Conservation (phyloP, 1,284 basidiomycete species). For the Inonotus hispidus region DNA sequence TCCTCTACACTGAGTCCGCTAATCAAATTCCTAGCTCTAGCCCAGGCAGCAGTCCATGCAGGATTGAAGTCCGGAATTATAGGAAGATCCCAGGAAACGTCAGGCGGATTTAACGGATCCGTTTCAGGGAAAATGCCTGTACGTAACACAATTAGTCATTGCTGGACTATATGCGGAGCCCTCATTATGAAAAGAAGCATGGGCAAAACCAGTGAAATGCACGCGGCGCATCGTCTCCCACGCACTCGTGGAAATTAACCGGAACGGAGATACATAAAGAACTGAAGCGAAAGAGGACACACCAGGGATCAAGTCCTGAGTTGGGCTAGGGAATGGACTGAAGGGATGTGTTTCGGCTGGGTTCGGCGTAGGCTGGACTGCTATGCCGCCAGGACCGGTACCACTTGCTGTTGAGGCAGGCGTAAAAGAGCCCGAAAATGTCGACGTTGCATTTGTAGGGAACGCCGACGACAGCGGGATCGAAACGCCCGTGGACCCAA, state of each 20-base stretch:
- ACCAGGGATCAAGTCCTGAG: not conserved
- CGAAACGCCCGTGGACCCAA: slow-evolving; percentile 14
- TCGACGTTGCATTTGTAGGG: slow-evolving; percentile 7
- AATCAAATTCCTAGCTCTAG: slow-evolving; percentile 35
- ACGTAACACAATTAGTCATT: not conserved
- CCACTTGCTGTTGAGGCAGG: slow-evolving; percentile 11
- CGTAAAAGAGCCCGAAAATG: slow-evolving; percentile 9
- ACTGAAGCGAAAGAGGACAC: not conserved
- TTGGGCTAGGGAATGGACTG: slow-evolving; percentile 15
- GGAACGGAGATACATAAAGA: not conserved
- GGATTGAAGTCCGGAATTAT: slow-evolving; percentile 44
- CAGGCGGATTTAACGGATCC: slow-evolving; percentile 41
- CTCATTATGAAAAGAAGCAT: not conserved
- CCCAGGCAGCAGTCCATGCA: slow-evolving; percentile 44
- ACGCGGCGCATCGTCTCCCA: not conserved
- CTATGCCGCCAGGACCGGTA: slow-evolving; percentile 6
- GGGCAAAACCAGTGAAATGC: not conserved
- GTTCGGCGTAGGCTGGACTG: slow-evolving; percentile 10
- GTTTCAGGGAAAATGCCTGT: slow-evolving; percentile 35
- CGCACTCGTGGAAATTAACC: not conserved
- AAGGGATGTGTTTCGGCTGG: slow-evolving; percentile 11
- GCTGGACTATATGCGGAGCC: not conserved
- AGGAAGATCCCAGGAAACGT: slow-evolving; percentile 31
- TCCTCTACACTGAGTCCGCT: slow-evolving; percentile 17
- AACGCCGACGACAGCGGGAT: slow-evolving; percentile 14